Evolutionary conservation across 371 early-diverging fungal genomes (phyloP).

Genomic region (Mucor velutinosus): DNA sequence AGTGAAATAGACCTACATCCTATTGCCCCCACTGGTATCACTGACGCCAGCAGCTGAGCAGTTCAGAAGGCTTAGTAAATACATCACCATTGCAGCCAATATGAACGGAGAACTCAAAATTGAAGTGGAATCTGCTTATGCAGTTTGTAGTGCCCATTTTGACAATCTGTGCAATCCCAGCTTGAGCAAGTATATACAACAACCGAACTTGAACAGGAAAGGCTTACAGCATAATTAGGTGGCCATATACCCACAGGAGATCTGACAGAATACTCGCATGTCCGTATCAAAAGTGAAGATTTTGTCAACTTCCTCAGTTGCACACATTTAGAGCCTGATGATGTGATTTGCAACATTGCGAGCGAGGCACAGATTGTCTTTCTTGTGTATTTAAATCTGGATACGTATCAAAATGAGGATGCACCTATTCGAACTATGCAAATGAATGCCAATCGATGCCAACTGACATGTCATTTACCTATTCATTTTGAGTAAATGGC

Average conservation of each 20-base stretch:
- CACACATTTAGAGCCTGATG: slow-evolving; percentile 54
- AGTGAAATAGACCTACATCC: slow-evolving; percentile 47
- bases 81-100: slow-evolving; percentile 55
- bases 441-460: slow-evolving; percentile 8
- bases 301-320: slow-evolving; percentile 60
- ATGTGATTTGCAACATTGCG: slow-evolving; percentile 55
- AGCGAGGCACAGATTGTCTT: slow-evolving; percentile 34
- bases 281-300: slow-evolving; percentile 54
- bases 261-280: slow-evolving; percentile 38
- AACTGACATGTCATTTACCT: slow-evolving; percentile 38
- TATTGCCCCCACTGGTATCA: slow-evolving; percentile 46
- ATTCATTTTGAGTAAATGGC: slow-evolving; percentile 20
- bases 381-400: slow-evolving; percentile 29
- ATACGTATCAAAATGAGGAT: slow-evolving; percentile 26
- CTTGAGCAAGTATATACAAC: slow-evolving; percentile 41
- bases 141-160: slow-evolving; percentile 49
- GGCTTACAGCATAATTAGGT: background rate
- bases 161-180: slow-evolving; percentile 51
- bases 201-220: background rate
- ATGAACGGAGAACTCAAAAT: slow-evolving; percentile 57
- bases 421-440: slow-evolving; percentile 8
- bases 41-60: slow-evolving; percentile 49
- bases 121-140: slow-evolving; percentile 42
- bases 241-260: slow-evolving; percentile 11
- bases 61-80: slow-evolving; percentile 47